These are phyloP conservation scores for Silene noctiflora DNA, from an alignment of 179 eudicot species.

Conservation along the genomic window DNA sequence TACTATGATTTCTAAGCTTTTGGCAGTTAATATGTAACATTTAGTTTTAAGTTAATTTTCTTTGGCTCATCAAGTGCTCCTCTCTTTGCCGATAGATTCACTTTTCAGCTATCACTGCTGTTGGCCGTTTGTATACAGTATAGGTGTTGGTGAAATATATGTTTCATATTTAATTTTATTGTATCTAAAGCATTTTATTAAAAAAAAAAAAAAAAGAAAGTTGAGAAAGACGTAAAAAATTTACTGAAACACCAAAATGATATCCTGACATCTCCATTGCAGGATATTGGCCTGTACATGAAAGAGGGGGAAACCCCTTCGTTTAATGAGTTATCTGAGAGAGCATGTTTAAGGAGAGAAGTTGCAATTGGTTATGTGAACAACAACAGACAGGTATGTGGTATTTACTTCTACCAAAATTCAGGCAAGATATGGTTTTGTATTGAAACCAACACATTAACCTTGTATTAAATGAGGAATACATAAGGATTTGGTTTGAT, in stretches of 20 bases:
- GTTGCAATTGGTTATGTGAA: slow-evolving; percentile 76
- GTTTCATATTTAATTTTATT: neutral
- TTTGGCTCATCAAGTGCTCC: neutral
- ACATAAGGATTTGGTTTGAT: too few species aligned
- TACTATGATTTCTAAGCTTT: neutral
- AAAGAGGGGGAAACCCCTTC: slow-evolving; percentile 66
- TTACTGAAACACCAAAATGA: neutral
- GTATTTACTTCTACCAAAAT: neutral
- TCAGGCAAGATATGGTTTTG: neutral
- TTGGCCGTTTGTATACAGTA: neutral
- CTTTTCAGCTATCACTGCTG: neutral
- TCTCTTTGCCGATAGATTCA: neutral
- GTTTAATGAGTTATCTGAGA: slow-evolving; percentile 64
- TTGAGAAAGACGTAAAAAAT: too few species aligned
- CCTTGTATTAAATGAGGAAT: too few species aligned
- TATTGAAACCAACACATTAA: too few species aligned
- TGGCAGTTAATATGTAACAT: too few species aligned
- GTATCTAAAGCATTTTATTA: neutral
- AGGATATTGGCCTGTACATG: slow-evolving; percentile 78
- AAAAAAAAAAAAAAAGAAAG: too few species aligned
- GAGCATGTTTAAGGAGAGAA: slow-evolving; percentile 71
- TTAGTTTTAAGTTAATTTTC: too few species aligned
- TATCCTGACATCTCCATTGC: slow-evolving; percentile 17
- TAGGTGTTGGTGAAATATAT: neutral
- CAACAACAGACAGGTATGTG: slow-evolving; percentile 59